Evolutionary conservation across 768 basidiomycete genomes (phyloP).

Genomic region (Hortiboletus flavorubellus): DNA sequence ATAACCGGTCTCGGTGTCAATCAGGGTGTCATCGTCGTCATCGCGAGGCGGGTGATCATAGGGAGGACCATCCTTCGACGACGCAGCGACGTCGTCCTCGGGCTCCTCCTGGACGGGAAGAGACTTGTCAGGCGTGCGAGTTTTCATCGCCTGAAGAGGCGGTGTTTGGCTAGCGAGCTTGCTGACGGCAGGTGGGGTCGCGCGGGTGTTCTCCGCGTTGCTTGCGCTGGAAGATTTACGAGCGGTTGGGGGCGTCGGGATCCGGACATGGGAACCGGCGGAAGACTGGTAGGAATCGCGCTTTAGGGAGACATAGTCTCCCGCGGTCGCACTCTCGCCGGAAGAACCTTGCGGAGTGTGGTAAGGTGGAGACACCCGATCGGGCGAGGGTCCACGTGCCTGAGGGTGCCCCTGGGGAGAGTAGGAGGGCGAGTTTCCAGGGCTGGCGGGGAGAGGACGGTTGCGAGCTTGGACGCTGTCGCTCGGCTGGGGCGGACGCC

Average conservation of each 20-base stretch:
- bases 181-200: conserved; percentile 35
- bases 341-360: conserved; percentile 48
- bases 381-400: conserved; percentile 47
- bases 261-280: conserved; percentile 20
- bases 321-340: conserved; percentile 38
- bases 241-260: conserved; percentile 28
- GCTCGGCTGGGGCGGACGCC: conserved; percentile 30
- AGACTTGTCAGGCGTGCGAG: conserved; percentile 67
- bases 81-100: conserved; percentile 54
- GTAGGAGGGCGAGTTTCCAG: conserved; percentile 35
- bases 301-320: conserved; percentile 42
- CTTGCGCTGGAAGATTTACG: conserved; percentile 24
- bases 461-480: conserved; percentile 24
- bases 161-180: conserved; percentile 51
- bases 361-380: conserved; percentile 50
- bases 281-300: conserved; percentile 43
- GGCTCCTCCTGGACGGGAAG: conserved; percentile 75
- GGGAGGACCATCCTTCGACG: conserved; percentile 32
- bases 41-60: conserved; percentile 42
- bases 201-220: conserved; percentile 22
- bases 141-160: conserved; percentile 48
- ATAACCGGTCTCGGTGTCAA: conserved; percentile 38
- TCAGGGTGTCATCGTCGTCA: conserved; percentile 45
- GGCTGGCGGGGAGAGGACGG: conserved; percentile 34
- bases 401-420: conserved; percentile 43